Evolutionary conservation across 2,329 filamentous ascomycete genomes (phyloP).

Genomic region (Elsinoe australis): DNA sequence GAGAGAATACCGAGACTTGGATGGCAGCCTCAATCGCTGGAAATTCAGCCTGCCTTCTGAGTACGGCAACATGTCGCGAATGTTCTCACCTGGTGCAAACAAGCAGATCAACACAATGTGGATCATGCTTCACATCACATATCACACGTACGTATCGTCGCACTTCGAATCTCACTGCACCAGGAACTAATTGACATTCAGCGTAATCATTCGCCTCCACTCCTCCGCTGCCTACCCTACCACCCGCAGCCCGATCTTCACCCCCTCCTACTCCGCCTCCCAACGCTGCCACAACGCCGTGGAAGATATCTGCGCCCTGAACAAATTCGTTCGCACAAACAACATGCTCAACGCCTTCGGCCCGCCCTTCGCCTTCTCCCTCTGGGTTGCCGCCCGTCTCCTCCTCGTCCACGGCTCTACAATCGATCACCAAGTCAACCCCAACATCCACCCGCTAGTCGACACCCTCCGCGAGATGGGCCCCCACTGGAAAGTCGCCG

Average conservation of each 20-base stretch:
- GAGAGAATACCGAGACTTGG: slow-evolving; percentile 73
- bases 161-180: background rate
- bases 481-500: slow-evolving; percentile 75
- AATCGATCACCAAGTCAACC: slow-evolving; percentile 72
- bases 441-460: slow-evolving; percentile 73
- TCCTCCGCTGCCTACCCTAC: slow-evolving; percentile 90
- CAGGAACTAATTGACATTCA: slow-evolving; percentile 29
- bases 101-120: slow-evolving; percentile 71
- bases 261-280: slow-evolving; percentile 75
- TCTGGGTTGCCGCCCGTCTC: slow-evolving; percentile 85
- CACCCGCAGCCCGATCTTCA: slow-evolving; percentile 80
- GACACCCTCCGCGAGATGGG: slow-evolving; percentile 75
- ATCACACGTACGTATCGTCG: slow-evolving; percentile 58
- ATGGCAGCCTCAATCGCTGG: slow-evolving; percentile 72
- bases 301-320: slow-evolving; percentile 70
- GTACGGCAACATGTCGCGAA: slow-evolving; percentile 73
- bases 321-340: slow-evolving; percentile 68
- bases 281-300: slow-evolving; percentile 78
- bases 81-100: slow-evolving; percentile 59
- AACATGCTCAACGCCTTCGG: slow-evolving; percentile 71
- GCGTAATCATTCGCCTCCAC: slow-evolving; percentile 77
- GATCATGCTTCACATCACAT: slow-evolving; percentile 87
- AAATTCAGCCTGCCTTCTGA: slow-evolving; percentile 75
- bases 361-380: slow-evolving; percentile 81
- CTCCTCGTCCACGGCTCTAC: slow-evolving; percentile 86